These are phyloP conservation scores for Ambrosia artemisiifolia DNA, from an alignment of 129 eudicot genomes.

Conservation along the genomic window DNA sequence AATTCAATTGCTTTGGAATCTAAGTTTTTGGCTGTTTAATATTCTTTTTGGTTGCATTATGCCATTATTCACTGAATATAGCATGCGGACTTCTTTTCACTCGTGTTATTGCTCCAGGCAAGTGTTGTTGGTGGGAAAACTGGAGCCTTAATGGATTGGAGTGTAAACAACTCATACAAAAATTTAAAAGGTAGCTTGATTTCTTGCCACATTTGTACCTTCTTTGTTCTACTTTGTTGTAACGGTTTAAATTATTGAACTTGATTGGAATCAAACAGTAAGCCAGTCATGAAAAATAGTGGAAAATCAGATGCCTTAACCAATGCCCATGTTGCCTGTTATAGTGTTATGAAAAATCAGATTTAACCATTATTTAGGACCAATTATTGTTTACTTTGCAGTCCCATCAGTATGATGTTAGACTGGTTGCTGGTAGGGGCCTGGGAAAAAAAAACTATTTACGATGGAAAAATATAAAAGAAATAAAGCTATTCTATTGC, in stretches of 20 bases:
- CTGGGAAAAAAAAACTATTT: neutral
- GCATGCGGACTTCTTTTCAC: slow-evolving; percentile 16
- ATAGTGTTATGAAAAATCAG: neutral
- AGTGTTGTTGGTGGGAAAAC: slow-evolving; percentile 46
- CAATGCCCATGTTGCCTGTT: neutral
- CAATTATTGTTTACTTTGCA: neutral
- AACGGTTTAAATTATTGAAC: neutral
- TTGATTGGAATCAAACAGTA: neutral
- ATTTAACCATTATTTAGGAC: neutral
- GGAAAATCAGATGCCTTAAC: slow-evolving; percentile 13
- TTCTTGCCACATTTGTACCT: slow-evolving; percentile 15
- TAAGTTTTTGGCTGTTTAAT: neutral
- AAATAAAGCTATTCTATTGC: neutral
- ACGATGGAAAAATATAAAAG: neutral
- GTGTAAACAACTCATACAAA: slow-evolving; percentile 50
- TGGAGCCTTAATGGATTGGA: slow-evolving; percentile 71
- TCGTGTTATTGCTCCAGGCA: slow-evolving; percentile 29
- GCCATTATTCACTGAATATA: slow-evolving; percentile 7
- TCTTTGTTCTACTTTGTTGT: neutral
- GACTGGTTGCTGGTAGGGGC: slow-evolving; percentile 2
- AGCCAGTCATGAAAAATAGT: neutral
- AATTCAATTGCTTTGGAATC: neutral
- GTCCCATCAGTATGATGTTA: neutral
- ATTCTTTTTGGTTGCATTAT: slow-evolving; percentile 4
- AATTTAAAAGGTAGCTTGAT: slow-evolving; percentile 55